These are phyloP conservation scores for Pseudocercospora eumusae DNA, from an alignment of 2,329 filamentous ascomycete species.

Conservation along the genomic window DNA sequence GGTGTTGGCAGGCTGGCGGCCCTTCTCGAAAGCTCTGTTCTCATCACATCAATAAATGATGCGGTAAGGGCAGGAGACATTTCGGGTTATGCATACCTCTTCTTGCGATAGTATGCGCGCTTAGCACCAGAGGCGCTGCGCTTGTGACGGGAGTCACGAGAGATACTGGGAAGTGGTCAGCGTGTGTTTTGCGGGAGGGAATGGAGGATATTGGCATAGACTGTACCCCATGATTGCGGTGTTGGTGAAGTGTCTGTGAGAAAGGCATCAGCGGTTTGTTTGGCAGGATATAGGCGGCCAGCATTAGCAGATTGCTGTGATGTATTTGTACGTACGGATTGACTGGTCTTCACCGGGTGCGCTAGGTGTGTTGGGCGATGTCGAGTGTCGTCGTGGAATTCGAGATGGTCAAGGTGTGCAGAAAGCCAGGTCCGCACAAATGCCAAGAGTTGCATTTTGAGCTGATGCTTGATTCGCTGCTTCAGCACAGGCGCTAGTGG, in stretches of 20 bases:
- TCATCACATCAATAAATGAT: constrained; percentile 60
- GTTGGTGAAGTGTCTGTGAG: constrained; percentile 34
- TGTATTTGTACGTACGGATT: constrained; percentile 22
- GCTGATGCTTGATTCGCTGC: not conserved
- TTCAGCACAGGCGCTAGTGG: not conserved
- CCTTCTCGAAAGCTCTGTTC: constrained; percentile 99
- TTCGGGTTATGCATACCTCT: constrained; percentile 61
- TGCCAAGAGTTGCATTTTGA: not conserved
- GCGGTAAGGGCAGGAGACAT: constrained; percentile 55
- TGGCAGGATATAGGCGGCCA: not conserved
- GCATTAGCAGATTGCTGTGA: not conserved
- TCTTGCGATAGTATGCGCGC: constrained; percentile 60
- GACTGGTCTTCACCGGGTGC: constrained; percentile 28
- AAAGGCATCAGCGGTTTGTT: constrained; percentile 18
- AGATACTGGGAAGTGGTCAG: constrained; percentile 70
- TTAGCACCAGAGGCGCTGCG: constrained; percentile 98
- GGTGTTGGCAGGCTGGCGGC: constrained; percentile 98
- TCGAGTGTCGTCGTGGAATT: constrained; percentile 22
- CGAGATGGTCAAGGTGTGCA: not conserved
- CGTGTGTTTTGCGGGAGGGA: constrained; percentile 21
- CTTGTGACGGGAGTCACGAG: constrained; percentile 99
- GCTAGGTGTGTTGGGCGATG: constrained; percentile 27
- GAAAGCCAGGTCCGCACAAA: not conserved
- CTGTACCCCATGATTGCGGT: constrained; percentile 56
- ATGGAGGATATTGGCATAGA: constrained; percentile 33